phyloP scores from a whole-genome alignment of 2,329 filamentous ascomycete genomes.

The Pyricularia sp. region DNA sequence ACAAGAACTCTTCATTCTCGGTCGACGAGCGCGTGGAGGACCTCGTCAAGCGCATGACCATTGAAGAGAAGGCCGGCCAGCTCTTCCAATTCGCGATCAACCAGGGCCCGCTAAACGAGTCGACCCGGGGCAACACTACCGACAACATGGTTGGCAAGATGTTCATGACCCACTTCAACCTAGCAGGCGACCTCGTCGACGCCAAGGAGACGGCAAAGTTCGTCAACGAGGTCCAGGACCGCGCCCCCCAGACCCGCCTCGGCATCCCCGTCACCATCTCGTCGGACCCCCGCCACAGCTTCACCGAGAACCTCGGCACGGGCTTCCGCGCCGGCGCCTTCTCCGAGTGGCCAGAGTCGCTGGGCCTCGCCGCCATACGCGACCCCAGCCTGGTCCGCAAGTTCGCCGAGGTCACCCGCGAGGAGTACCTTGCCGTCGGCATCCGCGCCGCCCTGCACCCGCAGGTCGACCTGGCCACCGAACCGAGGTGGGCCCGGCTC shows the following conservation, averaged over 20 bases:
- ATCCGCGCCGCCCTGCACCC: slow-evolving; percentile 34
- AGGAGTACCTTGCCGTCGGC: slow-evolving; percentile 30
- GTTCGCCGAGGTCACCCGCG: slow-evolving; percentile 34
- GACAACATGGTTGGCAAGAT: neutral
- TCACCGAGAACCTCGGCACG: slow-evolving; percentile 24
- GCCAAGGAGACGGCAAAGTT: slow-evolving; percentile 21
- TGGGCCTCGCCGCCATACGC: slow-evolving; percentile 35
- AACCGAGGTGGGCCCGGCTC: slow-evolving; percentile 36
- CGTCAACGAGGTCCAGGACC: slow-evolving; percentile 27
- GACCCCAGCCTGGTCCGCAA: slow-evolving; percentile 26
- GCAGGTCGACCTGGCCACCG: slow-evolving; percentile 36
- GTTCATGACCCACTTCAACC: slow-evolving; percentile 9
- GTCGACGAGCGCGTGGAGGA: neutral
- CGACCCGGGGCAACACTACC: neutral
- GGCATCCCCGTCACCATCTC: slow-evolving; percentile 36
- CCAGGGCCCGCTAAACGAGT: neutral
- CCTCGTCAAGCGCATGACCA: neutral
- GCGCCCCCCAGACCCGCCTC: slow-evolving; percentile 29
- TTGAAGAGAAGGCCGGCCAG: neutral
- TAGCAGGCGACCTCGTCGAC: slow-evolving; percentile 13
- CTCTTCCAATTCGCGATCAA: neutral
- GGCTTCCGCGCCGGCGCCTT: slow-evolving; percentile 28
- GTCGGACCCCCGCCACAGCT: slow-evolving; percentile 20
- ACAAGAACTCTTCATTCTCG: neutral
- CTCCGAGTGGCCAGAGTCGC: slow-evolving; percentile 36